Base-by-base conservation (phyloP, 2,329 filamentous ascomycete genomes). In the Penicillium sp. region DNA sequence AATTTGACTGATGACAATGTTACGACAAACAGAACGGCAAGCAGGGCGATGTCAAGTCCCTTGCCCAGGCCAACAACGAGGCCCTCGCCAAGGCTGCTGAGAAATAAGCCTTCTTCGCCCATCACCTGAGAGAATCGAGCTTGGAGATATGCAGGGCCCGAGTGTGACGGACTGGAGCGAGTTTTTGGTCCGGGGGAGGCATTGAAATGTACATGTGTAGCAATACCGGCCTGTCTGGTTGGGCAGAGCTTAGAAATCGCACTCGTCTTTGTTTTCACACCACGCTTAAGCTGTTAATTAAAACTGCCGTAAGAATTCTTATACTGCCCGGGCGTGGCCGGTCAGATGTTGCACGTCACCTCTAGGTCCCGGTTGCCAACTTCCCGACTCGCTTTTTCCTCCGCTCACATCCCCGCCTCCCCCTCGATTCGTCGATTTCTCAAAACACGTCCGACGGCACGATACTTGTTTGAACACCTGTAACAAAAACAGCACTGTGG, bases 31-130 rank as follows among this genome's bases (percentile, higher is more conserved):
- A 97, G 94, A 91, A 92, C 81, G 94, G 94, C 83, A 97, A 96
- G 87, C 91, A 96, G 82, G 89, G 91, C 76, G 93, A 97, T 48
- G 68, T 82, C 73, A 90, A 90, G 85, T 86, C 83, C 75, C 81
- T 97, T 67, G 85, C 78, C 59, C 72, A 77, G 57, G 83, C 81
- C 60, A 84, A 85, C 72, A 74, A 78, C 60, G 75, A 76, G 53
- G 79, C 79, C 54, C 75, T 80, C 61, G 75, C 79, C 53, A 65
- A 76, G 49, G 68, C 75, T 60, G 73, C 74, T 61, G 70, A 70
- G 65, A 79, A 80, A 71, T 78, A 76, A 67, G 71, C 59, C 61
- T 58, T 53, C 53, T 60, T 53, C 56, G 19, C 55, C 51, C 23
- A 31, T 43, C 29, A n/a, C 35, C 43, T 51, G 58, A 63, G 49